Evolutionary conservation across 2,329 filamentous ascomycete species (phyloP).

Genomic region (Colletotrichum zoysiae): DNA sequence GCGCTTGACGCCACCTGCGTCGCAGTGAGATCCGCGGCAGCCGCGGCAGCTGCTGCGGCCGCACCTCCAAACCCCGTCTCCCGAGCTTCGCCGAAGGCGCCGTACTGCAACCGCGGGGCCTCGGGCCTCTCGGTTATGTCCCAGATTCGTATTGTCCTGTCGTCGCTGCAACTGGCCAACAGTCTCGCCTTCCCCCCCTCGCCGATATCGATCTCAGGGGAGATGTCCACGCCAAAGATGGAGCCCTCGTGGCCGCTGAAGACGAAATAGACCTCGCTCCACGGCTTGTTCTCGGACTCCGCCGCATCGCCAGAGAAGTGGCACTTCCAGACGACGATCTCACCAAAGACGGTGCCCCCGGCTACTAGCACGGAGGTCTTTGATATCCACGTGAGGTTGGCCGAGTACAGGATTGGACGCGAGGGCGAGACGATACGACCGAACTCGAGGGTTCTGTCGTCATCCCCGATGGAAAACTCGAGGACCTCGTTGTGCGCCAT

Average conservation of each 20-base stretch:
- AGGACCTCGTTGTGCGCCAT: slow-evolving; percentile 91
- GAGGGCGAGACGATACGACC: slow-evolving; percentile 72
- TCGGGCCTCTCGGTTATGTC: slow-evolving; percentile 72
- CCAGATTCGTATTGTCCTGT: slow-evolving; percentile 91
- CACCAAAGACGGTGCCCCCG: slow-evolving; percentile 93
- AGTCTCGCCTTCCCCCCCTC: slow-evolving; percentile 65
- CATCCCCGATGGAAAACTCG: slow-evolving; percentile 56
- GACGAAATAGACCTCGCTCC: slow-evolving; percentile 63
- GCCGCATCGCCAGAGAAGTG: slow-evolving; percentile 48
- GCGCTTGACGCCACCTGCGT: slow-evolving; percentile 49
- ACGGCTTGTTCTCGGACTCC: slow-evolving; percentile 18
- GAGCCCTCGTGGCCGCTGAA: slow-evolving; percentile 87
- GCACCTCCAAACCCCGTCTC: slow-evolving; percentile 73
- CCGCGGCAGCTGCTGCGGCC: slow-evolving; percentile 43
- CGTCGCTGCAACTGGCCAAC: slow-evolving; percentile 94
- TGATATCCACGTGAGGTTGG: slow-evolving; percentile 75
- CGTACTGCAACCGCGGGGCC: slow-evolving; percentile 44
- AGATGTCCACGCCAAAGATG: slow-evolving; percentile 90
- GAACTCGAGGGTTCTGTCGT: slow-evolving; percentile 54
- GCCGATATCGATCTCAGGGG: slow-evolving; percentile 60
- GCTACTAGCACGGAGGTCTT: slow-evolving; percentile 76
- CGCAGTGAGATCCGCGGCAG: slow-evolving; percentile 43
- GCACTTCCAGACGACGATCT: slow-evolving; percentile 91
- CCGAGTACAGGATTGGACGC: slow-evolving; percentile 89
- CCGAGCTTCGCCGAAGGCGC: slow-evolving; percentile 53